phyloP scores from a whole-genome alignment of 768 basidiomycete genomes.

The Lentinula sp. region DNA sequence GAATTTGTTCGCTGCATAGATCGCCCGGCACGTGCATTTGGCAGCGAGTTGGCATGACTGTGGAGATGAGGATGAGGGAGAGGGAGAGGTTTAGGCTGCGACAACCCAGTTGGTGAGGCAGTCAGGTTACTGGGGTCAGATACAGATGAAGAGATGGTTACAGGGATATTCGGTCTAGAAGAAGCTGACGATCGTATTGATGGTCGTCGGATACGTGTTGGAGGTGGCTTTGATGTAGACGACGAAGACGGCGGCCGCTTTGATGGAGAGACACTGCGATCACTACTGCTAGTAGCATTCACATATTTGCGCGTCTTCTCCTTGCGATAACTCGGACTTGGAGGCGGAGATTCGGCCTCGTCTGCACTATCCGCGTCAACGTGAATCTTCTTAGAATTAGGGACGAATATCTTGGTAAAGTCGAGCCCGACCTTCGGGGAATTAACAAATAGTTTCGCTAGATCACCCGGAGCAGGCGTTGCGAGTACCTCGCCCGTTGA shows the following conservation, averaged over 20 bases:
- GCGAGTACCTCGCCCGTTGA: constrained; percentile 68
- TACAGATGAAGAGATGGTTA: constrained; percentile 25
- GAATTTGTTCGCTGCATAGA: constrained; percentile 7
- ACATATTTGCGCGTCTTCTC: constrained; percentile 25
- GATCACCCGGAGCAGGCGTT: constrained; percentile 64
- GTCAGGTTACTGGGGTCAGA: constrained; percentile 32
- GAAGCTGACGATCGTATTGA: constrained; percentile 42
- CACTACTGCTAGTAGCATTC: constrained; percentile 17
- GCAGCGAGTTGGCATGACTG: constrained; percentile 10
- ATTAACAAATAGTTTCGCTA: constrained; percentile 59
- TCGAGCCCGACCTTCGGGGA: constrained; percentile 69
- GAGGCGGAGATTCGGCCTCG: constrained; percentile 31
- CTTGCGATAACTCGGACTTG: constrained; percentile 41
- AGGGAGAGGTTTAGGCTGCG: constrained; percentile 23
- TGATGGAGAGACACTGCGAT: constrained; percentile 14
- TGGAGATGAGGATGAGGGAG: constrained; percentile 38
- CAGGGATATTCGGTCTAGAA: not conserved
- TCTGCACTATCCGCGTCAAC: constrained; percentile 20
- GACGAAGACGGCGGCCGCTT: constrained; percentile 18
- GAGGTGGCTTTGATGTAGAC: constrained; percentile 21
- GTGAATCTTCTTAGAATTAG: constrained; percentile 22
- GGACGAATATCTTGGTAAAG: constrained; percentile 76
- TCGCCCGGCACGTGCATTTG: constrained; percentile 16
- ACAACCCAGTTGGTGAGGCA: constrained; percentile 6
- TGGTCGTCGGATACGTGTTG: constrained; percentile 48